Evolutionary conservation across 495 filamentous ascomycete genomes (phyloP), one percentile per base, ranked within the genome.

Genomic region (Penicillium dipodomyicola): DNA sequence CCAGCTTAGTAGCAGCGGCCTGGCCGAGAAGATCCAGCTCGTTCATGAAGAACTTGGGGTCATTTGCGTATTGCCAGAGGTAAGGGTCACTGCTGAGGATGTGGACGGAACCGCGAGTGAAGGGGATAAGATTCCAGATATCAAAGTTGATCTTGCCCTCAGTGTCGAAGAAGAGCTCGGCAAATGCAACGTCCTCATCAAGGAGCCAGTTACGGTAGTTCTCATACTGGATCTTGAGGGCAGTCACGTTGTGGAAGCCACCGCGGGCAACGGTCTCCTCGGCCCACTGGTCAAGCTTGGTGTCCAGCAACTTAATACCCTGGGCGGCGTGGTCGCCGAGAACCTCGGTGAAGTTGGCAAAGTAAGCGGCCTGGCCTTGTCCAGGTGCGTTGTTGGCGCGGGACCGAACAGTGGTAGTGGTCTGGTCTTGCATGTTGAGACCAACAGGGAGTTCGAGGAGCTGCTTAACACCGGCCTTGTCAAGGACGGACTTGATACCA

Each of bases 361-460:
- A 70, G 51, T 62, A 70, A 19, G 45, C 62, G 20, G 62, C 67
- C 37, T 70, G 64, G n/a, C 67, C 67, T 35, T 70, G 67, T 6
- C 65, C 60, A 59, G 27, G 29, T 17, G 2, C 48, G 0, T 0
- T 53, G 29, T 30, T 60, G 48, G 51, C 42, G 4, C 57, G 30
- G 5, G 65, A 58, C n/a, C 25, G 37, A 11, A 67, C 62, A 29
- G 60, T 58, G 3, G 65, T 67, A 11, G 65, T 64, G 8, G 72
- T 62, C 46, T 78, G 78, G 48, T 81, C 76, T 47, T 74, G 72
- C 49, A 79, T 64, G 52, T 80, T 79, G 45, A 73, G 60, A 7
- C 78, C 78, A 14, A 80, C 78, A 2, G 81, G 81, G 10, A 84
- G 65, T 3, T 82, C 82, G 3, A 80, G 78, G 3, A 80, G 59